These are phyloP conservation scores for Zarea fungicola DNA, from an alignment of 2,329 filamentous ascomycete genomes.

Conservation along the genomic window DNA sequence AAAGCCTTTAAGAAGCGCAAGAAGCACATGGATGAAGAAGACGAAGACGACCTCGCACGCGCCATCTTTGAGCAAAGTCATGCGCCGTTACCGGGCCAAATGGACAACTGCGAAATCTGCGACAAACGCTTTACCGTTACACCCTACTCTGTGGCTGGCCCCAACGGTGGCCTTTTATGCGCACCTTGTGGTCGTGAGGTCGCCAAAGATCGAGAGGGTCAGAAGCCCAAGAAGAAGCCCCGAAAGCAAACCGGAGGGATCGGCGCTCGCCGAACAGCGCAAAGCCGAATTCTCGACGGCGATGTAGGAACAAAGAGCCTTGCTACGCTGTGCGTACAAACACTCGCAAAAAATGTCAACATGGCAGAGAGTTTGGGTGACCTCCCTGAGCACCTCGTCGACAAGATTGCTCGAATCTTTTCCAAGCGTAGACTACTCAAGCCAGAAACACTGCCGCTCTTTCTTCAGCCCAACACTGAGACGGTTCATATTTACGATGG, in stretches of 20 bases:
- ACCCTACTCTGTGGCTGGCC: constrained; percentile 75
- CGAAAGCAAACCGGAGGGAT: constrained; percentile 49
- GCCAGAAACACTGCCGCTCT: constrained; percentile 50
- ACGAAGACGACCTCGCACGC: constrained; percentile 46
- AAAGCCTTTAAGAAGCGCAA: constrained; percentile 54
- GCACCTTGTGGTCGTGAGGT: constrained; percentile 72
- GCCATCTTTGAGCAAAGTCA: constrained; percentile 42
- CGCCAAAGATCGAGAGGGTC: constrained; percentile 53
- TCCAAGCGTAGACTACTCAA: constrained; percentile 55
- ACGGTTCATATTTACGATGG: constrained; percentile 53
- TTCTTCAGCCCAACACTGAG: constrained; percentile 47
- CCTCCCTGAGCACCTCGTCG: constrained; percentile 48
- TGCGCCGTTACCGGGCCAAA: constrained; percentile 69
- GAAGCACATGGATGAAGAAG: constrained; percentile 32
- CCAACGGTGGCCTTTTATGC: constrained; percentile 82
- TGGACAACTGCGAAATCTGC: constrained; percentile 83
- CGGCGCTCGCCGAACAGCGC: constrained; percentile 65
- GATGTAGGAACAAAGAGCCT: constrained; percentile 63
- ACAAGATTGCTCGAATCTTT: constrained; percentile 55
- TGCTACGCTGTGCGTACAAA: constrained; percentile 59
- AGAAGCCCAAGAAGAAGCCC: constrained; percentile 34
- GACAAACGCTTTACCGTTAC: constrained; percentile 89
- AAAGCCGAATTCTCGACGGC: constrained; percentile 83
- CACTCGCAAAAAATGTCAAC: constrained; percentile 56
- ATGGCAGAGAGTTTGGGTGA: constrained; percentile 59